Evolutionary conservation across 2,329 filamentous ascomycete genomes (phyloP).

Genomic region (Clonostachys byssicola): DNA sequence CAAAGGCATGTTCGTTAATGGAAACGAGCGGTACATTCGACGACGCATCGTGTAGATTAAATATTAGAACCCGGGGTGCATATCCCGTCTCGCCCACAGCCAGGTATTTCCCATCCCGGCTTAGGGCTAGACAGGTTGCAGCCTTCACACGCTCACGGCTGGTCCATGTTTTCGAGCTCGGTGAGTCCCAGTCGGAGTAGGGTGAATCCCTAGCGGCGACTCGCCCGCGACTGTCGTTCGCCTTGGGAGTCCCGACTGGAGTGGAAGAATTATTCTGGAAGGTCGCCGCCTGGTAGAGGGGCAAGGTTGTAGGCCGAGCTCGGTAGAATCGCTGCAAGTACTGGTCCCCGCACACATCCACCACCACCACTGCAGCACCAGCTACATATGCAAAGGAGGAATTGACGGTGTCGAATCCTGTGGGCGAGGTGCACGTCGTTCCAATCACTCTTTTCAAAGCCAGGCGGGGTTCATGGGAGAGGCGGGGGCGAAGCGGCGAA

Average conservation of each 20-base stretch:
- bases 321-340: slow-evolving; percentile 84
- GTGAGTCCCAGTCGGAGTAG: slow-evolving; percentile 53
- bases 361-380: slow-evolving; percentile 88
- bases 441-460: slow-evolving; percentile 83
- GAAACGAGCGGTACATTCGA: slow-evolving; percentile 80
- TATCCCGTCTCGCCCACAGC: slow-evolving; percentile 96
- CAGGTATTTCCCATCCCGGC: slow-evolving; percentile 79
- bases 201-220: slow-evolving; percentile 44
- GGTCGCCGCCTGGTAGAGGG: slow-evolving; percentile 54
- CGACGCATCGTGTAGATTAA: slow-evolving; percentile 75
- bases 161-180: slow-evolving; percentile 71
- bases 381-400: slow-evolving; percentile 86
- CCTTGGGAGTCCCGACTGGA: slow-evolving; percentile 51
- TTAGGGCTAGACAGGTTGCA: slow-evolving; percentile 85
- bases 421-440: slow-evolving; percentile 79
- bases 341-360: slow-evolving; percentile 66
- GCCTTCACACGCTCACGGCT: slow-evolving; percentile 92
- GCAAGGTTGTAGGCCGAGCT: slow-evolving; percentile 73
- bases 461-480: slow-evolving; percentile 56
- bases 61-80: slow-evolving; percentile 85
- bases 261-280: slow-evolving; percentile 45
- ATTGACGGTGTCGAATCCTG: slow-evolving; percentile 78
- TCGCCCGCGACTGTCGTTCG: slow-evolving; percentile 60
- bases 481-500: slow-evolving; percentile 53
- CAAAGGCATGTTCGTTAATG: slow-evolving; percentile 85